A percentile compares a stretch with the other conserved stretches of the same genome.
Conservation (phyloP, 2,329 filamentous ascomycete genomes). For the Curvularia spicifera region DNA sequence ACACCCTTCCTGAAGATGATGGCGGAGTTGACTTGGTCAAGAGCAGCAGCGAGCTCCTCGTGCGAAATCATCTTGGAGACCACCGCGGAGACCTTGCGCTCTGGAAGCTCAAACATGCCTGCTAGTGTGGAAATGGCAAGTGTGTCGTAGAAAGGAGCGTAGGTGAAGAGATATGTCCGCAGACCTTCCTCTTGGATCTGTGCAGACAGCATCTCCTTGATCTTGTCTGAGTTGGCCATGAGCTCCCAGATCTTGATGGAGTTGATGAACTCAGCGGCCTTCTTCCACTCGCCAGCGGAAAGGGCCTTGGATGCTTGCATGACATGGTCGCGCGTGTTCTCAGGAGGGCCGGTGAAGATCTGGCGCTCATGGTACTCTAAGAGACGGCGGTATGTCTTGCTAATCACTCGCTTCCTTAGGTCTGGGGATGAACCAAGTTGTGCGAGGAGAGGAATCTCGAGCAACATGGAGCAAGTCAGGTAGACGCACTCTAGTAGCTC, state of each 20-base stretch:
- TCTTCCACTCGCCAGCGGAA: constrained; percentile 98
- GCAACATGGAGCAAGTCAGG: constrained; percentile 97
- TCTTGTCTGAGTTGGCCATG: constrained; percentile 88
- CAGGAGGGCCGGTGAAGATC: constrained; percentile 96
- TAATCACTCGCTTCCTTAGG: constrained; percentile 96
- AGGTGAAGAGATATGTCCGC: constrained; percentile 98
- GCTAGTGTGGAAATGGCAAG: constrained; percentile 84
- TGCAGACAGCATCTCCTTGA: constrained; percentile 95
- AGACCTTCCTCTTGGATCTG: constrained; percentile 99
- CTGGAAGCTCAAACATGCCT: constrained; percentile 92
- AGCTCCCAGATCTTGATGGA: constrained; percentile 99
- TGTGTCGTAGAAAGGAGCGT: constrained; percentile 98
- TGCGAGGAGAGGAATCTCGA: constrained; percentile 95
- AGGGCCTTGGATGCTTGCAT: constrained; percentile 99
- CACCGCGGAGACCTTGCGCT: constrained; percentile 90
- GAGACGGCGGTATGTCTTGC: constrained; percentile 99
- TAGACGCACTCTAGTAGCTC: constrained; percentile 98
- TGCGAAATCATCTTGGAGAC: constrained; percentile 99
- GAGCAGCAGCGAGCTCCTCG: constrained; percentile 92
- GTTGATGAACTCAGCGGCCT: constrained; percentile 90
- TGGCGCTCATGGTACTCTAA: constrained; percentile 99
- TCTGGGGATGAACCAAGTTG: constrained; percentile 97
- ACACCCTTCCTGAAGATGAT: constrained; percentile 99
- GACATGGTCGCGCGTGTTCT: constrained; percentile 98
- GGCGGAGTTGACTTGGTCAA: constrained; percentile 96